These are phyloP conservation scores for Acanthamoeba castellanii DNA, from an alignment of 208 protist genomes.

Conservation along the genomic window DNA sequence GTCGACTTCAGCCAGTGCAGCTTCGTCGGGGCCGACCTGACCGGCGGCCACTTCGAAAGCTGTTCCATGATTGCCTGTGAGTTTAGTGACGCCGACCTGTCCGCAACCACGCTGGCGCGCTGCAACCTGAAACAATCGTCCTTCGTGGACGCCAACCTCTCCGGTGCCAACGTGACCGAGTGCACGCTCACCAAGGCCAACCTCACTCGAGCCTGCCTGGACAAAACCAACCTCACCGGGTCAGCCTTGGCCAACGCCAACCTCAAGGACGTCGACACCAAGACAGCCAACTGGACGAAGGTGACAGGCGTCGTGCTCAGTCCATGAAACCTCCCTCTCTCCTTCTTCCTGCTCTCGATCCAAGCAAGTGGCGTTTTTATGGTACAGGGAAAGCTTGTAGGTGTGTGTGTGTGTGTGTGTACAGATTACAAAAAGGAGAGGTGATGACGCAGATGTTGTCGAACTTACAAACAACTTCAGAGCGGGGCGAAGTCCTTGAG, in stretches of 20 bases:
- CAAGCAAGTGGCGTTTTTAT: too few relatives aligned
- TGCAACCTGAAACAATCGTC: not conserved
- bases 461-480: too few relatives aligned
- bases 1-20: not conserved
- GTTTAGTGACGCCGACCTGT: not conserved
- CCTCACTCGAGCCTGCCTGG: not conserved
- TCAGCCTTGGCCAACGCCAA: constrained; percentile 1
- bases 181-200: not conserved
- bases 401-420: too few relatives aligned
- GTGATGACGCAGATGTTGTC: too few relatives aligned
- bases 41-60: not conserved
- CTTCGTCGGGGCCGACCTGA: not conserved
- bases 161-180: not conserved
- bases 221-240: not conserved
- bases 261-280: constrained; percentile 11
- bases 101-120: not conserved
- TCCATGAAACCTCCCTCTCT: too few relatives aligned
- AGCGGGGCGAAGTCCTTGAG: not conserved
- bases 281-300: not conserved
- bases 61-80: not conserved
- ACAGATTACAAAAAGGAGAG: too few relatives aligned
- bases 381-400: too few relatives aligned
- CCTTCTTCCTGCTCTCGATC: too few relatives aligned
- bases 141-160: not conserved
- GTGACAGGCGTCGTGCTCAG: not conserved